Evolutionary conservation across 2,329 filamentous ascomycete genomes (phyloP).

Genomic region (Tolypocladium tundrense): DNA sequence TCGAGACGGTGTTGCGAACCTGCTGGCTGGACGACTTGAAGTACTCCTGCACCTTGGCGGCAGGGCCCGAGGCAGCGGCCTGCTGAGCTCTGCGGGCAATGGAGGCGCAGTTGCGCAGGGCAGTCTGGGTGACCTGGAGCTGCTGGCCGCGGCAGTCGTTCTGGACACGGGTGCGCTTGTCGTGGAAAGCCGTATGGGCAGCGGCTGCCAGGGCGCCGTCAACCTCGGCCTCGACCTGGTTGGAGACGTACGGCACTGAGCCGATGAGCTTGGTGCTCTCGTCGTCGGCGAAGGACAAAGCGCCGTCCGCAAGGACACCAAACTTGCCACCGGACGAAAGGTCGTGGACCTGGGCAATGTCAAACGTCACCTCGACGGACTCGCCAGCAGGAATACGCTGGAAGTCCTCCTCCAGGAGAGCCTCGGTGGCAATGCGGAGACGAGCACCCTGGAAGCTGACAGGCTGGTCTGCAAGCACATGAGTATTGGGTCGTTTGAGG

Average conservation of each 20-base stretch:
- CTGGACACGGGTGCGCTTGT: slow-evolving; percentile 41
- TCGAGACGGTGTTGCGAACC: slow-evolving; percentile 38
- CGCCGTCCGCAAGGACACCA: slow-evolving; percentile 44
- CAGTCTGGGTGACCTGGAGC: slow-evolving; percentile 32
- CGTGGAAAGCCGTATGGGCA: slow-evolving; percentile 34
- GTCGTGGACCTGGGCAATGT: slow-evolving; percentile 46
- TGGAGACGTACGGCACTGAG: slow-evolving; percentile 46
- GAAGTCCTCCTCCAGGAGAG: slow-evolving; percentile 38
- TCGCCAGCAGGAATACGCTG: slow-evolving; percentile 35
- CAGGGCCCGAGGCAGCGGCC: slow-evolving; percentile 37
- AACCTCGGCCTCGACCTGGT: slow-evolving; percentile 45
- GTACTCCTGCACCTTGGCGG: slow-evolving; percentile 46
- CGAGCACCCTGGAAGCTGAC: slow-evolving; percentile 44
- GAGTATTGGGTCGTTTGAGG: not conserved
- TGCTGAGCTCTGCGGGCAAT: slow-evolving; percentile 42
- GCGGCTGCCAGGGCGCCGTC: slow-evolving; percentile 44
- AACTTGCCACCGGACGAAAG: slow-evolving; percentile 41
- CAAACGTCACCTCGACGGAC: slow-evolving; percentile 41
- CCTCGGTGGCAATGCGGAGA: slow-evolving; percentile 33
- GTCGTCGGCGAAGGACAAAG: slow-evolving; percentile 42
- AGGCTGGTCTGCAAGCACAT: slow-evolving; percentile 18
- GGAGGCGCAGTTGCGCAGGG: slow-evolving; percentile 41
- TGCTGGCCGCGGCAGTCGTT: slow-evolving; percentile 42
- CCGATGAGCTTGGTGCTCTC: slow-evolving; percentile 43
- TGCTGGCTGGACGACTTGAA: slow-evolving; percentile 47